These are phyloP conservation scores for Kurtzmaniella fragi DNA, from an alignment of 805 yeast genomes.

Conservation along the genomic window DNA sequence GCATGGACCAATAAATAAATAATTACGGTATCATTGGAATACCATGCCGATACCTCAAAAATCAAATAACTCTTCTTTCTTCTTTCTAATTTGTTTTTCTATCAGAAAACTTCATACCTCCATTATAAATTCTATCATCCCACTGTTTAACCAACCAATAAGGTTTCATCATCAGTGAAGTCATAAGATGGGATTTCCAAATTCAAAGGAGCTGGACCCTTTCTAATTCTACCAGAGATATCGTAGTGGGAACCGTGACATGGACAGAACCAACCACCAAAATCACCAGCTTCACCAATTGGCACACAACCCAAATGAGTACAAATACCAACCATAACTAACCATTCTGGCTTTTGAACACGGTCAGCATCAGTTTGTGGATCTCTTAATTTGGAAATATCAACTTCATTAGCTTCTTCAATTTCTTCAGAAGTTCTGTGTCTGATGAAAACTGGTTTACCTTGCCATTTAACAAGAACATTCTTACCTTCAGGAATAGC, in stretches of 20 bases:
- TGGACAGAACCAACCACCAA: constrained; percentile 99
- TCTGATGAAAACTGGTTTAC: constrained; percentile 99
- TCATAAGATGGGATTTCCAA: constrained; percentile 93
- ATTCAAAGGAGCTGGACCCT: constrained; percentile 99
- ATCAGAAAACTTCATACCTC: too few relatives aligned
- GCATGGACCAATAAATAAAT: too few relatives aligned
- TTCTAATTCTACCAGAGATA: constrained; percentile 99
- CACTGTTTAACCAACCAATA: constrained; percentile 71
- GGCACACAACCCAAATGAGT: constrained; percentile 99
- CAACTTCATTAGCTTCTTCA: constrained; percentile 86
- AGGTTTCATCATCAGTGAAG: constrained; percentile 71
- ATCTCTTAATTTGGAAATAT: constrained; percentile 77
- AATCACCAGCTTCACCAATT: constrained; percentile 99
- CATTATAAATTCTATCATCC: background rate
- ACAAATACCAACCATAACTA: constrained; percentile 98
- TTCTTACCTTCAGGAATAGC: constrained; percentile 97
- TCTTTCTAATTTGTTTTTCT: too few relatives aligned
- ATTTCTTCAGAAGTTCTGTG: constrained; percentile 95
- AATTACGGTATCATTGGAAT: too few relatives aligned
- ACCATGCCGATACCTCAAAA: too few relatives aligned
- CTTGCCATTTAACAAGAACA: constrained; percentile 99
- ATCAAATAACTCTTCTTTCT: too few relatives aligned
- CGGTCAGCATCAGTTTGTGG: constrained; percentile 92
- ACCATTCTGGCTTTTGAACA: constrained; percentile 96
- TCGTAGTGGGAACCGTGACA: constrained; percentile 99